Base-by-base conservation (phyloP, 176 grass and related monocot species). In the Leersia perrieri region DNA sequence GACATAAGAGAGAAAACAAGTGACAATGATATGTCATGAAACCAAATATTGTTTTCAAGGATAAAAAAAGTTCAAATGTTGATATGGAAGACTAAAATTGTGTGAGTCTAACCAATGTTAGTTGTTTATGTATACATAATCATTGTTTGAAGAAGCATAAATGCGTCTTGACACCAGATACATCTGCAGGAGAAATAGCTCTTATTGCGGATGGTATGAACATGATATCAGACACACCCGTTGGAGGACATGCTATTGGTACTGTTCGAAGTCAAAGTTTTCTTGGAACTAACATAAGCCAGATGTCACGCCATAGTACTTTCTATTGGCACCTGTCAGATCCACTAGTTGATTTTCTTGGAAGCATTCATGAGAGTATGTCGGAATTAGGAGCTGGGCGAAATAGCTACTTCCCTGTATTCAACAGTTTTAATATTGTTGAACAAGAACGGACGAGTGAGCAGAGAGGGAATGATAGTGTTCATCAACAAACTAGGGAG, bases 321-420 rank as follows among this genome's bases (percentile, higher is more conserved):
- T 69, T 94, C 27, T 87, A 83, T 44, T 85, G 80, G 64, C 78
- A 90, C 58, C 79, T 97, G 79, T 92, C 93, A 51, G 92, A 98
- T 41, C 92, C 92, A 35, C 39, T 94, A 35, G 92, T 98, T 63
- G 88, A 93, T 77, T 85, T 98, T 51, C 93, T 98, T 33, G 92
- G 90, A 25, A 92, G 92, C 81, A 89, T 98, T 58, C 95, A 98
- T 31, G 90, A 92, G 67, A 94, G 85, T 69, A 72, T 84, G 41
- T 86, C 95, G 18, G 92, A 91, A 78, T 60, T 75, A 75, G 90
- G 90, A 67, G 92, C 90, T 64, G 88, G 75, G 61, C 25, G 78
- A 47, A 97, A 90, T 66, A 87, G 80, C 79, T 77, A 92, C 51
- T 85, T 97, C 63, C 92, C 83, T 2, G 88, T 90, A 84, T 94